Evolutionary conservation across 176 grass and related monocot genomes (phyloP).

Genomic region (Cenchrus purpureus): DNA sequence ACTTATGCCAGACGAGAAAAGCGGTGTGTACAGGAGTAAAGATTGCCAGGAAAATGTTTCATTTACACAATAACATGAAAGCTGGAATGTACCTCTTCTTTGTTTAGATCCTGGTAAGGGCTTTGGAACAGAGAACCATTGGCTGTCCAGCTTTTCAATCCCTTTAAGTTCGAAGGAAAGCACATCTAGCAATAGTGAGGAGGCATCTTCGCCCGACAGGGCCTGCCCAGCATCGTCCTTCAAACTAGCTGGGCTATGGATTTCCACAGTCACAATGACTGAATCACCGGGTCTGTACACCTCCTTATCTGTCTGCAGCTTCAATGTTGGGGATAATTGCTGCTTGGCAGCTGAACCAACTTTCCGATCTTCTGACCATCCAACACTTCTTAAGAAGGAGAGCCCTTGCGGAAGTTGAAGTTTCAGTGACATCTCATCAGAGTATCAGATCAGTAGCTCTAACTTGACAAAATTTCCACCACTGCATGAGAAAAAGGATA

Average conservation of each 20-base stretch:
- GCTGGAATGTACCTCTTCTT: constrained; percentile 67
- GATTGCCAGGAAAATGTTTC: not conserved
- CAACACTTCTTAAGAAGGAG: constrained; percentile 75
- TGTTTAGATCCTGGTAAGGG: constrained; percentile 75
- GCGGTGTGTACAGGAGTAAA: not conserved
- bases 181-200: constrained; percentile 73
- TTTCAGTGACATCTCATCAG: constrained; percentile 65
- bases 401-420: constrained; percentile 62
- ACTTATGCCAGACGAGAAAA: not conserved
- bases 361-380: constrained; percentile 77
- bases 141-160: constrained; percentile 89
- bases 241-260: constrained; percentile 46
- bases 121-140: constrained; percentile 84
- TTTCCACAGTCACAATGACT: constrained; percentile 71
- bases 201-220: not conserved
- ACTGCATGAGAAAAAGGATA: not conserved
- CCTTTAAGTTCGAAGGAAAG: constrained; percentile 86
- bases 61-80: not conserved
- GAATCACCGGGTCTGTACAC: constrained; percentile 79
- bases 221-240: constrained; percentile 45
- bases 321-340: constrained; percentile 68
- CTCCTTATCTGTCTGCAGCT: constrained; percentile 86
- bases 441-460: constrained; percentile 30
- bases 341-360: constrained; percentile 42
- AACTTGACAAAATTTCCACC: constrained; percentile 24